These are phyloP conservation scores for Spergularia azorica DNA, from an alignment of 179 eudicot genomes.

Conservation along the genomic window DNA sequence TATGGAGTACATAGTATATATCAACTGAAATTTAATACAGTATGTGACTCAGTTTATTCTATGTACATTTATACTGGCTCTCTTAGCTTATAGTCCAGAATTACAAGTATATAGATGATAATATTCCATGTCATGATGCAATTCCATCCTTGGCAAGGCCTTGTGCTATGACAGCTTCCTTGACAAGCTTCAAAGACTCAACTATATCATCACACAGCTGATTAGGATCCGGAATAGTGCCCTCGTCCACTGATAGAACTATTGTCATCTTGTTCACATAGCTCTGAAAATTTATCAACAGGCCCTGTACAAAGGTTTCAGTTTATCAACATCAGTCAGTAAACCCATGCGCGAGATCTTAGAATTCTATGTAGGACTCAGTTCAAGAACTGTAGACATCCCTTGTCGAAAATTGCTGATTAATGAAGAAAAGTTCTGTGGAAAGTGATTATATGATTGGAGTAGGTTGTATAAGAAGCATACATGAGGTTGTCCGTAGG, in stretches of 20 bases:
- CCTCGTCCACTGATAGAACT: conserved; percentile 46
- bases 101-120: too few relatives aligned
- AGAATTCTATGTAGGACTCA: too few relatives aligned
- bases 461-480: conserved; percentile 8
- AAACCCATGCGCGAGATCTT: too few relatives aligned
- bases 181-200: conserved; percentile 49
- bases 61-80: too few relatives aligned
- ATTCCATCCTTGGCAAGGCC: conserved; percentile 28
- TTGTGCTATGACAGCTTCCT: conserved; percentile 37
- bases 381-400: too few relatives aligned
- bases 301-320: conserved; percentile 31
- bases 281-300: conserved; percentile 52
- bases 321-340: background rate
- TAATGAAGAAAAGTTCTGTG: too few relatives aligned
- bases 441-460: too few relatives aligned
- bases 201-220: conserved; percentile 55
- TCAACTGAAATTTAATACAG: too few relatives aligned
- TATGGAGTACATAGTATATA: too few relatives aligned
- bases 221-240: conserved; percentile 45
- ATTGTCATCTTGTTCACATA: conserved; percentile 51
- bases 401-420: background rate
- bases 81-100: too few relatives aligned
- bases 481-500: conserved; percentile 65
- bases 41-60: too few relatives aligned
- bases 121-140: background rate